These are phyloP conservation scores for Rhexocercosporidium sp. DNA, from an alignment of 2,329 filamentous ascomycete species.

Conservation along the genomic window DNA sequence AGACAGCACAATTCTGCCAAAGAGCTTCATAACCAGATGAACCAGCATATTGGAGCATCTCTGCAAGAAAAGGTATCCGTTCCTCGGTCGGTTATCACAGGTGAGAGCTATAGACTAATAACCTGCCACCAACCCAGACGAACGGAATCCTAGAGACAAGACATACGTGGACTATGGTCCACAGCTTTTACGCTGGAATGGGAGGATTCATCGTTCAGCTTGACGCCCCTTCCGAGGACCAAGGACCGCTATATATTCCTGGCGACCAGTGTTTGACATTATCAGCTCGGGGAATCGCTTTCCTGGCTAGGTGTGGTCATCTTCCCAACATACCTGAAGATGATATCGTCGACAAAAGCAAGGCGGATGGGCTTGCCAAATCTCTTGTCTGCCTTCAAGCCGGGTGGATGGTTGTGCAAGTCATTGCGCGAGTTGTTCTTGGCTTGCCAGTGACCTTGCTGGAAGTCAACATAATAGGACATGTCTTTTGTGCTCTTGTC, in stretches of 20 bases:
- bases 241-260: background rate
- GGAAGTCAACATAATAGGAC: conserved; percentile 40
- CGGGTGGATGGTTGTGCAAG: conserved; percentile 36
- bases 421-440: conserved; percentile 29
- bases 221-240: background rate
- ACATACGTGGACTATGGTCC: conserved; percentile 27
- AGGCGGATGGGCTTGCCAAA: conserved; percentile 39
- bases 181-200: conserved; percentile 33
- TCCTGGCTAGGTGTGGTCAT: conserved; percentile 19
- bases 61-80: no score
- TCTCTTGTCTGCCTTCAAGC: conserved; percentile 38
- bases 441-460: conserved; percentile 36
- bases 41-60: no score
- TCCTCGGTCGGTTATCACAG: no score
- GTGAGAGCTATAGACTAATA: no score
- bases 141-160: no score
- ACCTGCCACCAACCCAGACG: no score
- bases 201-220: conserved; percentile 26
- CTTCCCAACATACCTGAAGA: conserved; percentile 30
- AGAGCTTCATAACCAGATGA: no score
- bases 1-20: conserved; percentile 15
- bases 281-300: conserved; percentile 14
- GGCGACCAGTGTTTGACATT: conserved; percentile 12
- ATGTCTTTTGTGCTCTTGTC: conserved; percentile 33
- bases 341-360: conserved; percentile 39